Evolutionary conservation across 768 basidiomycete species (phyloP), one percentile per base, ranked within the genome.

Genomic region (Mycena haematopus): DNA sequence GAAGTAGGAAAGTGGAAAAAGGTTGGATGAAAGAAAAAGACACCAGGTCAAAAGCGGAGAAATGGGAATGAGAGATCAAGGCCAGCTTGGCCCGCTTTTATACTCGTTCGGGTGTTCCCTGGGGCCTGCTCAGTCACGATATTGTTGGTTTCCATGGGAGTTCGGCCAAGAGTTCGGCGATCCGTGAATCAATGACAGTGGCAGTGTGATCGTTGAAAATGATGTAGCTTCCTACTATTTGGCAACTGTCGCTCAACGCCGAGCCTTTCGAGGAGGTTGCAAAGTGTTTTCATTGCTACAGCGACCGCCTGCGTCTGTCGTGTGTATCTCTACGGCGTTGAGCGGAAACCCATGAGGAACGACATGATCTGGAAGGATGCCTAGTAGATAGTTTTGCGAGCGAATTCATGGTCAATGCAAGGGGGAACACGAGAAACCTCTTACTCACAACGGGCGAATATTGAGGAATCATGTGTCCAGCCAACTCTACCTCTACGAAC

Each of bases 381-480:
- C 86, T 88, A 58, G 49, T 13, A 36, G 13, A n/a, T n/a, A n/a
- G n/a, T n/a, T 36, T 35, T 6, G 19, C 13, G 17, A 55, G 35
- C 17, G 22, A n/a, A 6, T 36, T 4, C 29, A 44, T 25, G 40
- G 60, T 25, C 22, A 25, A 11, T 27, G 11, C 5, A 19, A 31
- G 15, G 9, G 21, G 19, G 11, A 11, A 11, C 21, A 7, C 14
- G 14, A 22, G 44, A 13, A 75, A 31, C 6, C 29, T 4, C n/a
- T n/a, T 9, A 9, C 85, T 71, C 67, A 86, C 88, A 69, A 75
- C 71, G 2, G 88, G 88, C 19, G 86, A 83, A 71, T 84, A 90
- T 74, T 87, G 85, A 6, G 89, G 89, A 2, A 91, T 73, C 86
- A 92, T 91, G 65, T 92, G 90, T n/a, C 90, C 91, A 65, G 86